phyloP scores from a whole-genome alignment of 1,284 basidiomycete genomes.

The Leccinum angustisporum region DNA sequence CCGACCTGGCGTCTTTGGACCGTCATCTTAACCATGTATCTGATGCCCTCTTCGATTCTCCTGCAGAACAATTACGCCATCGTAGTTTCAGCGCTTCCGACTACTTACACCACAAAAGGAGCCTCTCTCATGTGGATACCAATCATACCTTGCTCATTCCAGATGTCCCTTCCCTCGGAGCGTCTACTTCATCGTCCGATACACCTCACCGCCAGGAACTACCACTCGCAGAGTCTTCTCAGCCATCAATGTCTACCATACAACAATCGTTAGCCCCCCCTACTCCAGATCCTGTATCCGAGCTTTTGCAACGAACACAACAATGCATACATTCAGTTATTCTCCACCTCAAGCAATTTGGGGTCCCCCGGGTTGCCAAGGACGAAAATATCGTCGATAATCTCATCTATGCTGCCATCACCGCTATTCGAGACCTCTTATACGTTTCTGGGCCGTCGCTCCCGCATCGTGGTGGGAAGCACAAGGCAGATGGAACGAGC shows the following conservation, averaged over 20 bases:
- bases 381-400: slow-evolving; percentile 33
- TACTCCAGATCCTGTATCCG: slow-evolving; percentile 28
- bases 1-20: slow-evolving; percentile 18
- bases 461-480: slow-evolving; percentile 21
- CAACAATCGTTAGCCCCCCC: slow-evolving; percentile 9
- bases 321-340: slow-evolving; percentile 29
- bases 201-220: slow-evolving; percentile 9
- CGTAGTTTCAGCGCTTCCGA: slow-evolving; percentile 20
- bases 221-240: neutral
- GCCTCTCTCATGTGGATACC: neutral
- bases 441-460: slow-evolving; percentile 36
- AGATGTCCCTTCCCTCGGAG: slow-evolving; percentile 9
- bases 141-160: neutral
- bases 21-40: slow-evolving; percentile 10
- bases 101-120: slow-evolving; percentile 1
- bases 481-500: slow-evolving; percentile 17
- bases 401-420: slow-evolving; percentile 26
- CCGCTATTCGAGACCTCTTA: slow-evolving; percentile 34
- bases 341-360: slow-evolving; percentile 30
- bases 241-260: neutral
- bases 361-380: slow-evolving; percentile 22
- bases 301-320: slow-evolving; percentile 27
- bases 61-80: slow-evolving; percentile 14
- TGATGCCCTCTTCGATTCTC: slow-evolving; percentile 7
- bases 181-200: slow-evolving; percentile 4